Evolutionary conservation across 176 grass and related monocot genomes (phyloP).

Genomic region (bread wheat (Triticum aestivum)): IWGSC_CS_RefSeq_v2.1 NC_057806.1:625068689-625069188

Average conservation of each 20-base stretch:
- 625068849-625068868: slow-evolving; percentile 90
- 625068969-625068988: slow-evolving; percentile 96
- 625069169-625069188: slow-evolving; percentile 2
- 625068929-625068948: slow-evolving; percentile 49
- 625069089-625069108: background rate
- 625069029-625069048: slow-evolving; percentile 12
- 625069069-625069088: slow-evolving; percentile 68
- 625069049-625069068: slow-evolving; percentile 46
- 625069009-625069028: slow-evolving; percentile 53
- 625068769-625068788: slow-evolving; percentile 97
- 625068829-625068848: slow-evolving; percentile 79
- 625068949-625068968: slow-evolving; percentile 79
- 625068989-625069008: slow-evolving; percentile 89
- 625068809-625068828: slow-evolving; percentile 74
- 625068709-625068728: slow-evolving; percentile 55
- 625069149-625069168: slow-evolving; percentile 59
- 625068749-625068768: slow-evolving; percentile 98
- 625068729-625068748: slow-evolving; percentile 72
- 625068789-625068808: slow-evolving; percentile 92
- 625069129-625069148: slow-evolving; percentile 22
- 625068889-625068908: background rate
- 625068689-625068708: slow-evolving; percentile 97
- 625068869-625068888: background rate
- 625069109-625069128: background rate
- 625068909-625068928: slow-evolving; percentile 25